Base-by-base conservation (phyloP, 768 basidiomycete species). In the Agrocybe praecox region DNA sequence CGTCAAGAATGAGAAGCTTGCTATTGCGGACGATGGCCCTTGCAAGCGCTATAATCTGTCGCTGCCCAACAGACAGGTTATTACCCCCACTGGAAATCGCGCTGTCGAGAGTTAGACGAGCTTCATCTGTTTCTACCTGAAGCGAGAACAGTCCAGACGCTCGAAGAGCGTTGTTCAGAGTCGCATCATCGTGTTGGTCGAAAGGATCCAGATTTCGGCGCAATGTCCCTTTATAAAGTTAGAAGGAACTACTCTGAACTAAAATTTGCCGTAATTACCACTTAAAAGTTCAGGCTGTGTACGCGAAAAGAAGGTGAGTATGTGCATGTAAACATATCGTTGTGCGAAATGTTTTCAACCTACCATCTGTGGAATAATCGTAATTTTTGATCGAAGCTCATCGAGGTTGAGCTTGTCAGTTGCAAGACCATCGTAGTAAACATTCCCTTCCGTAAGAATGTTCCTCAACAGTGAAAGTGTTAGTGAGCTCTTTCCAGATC, bases 11-110 rank as follows among this genome's bases (percentile, higher is more conserved):
- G 32, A 88, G 76, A 26, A 87, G 72, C 43, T 82, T 78, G 69
- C 80, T 86, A 23, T 78, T 74, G 18, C 83, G 74, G 10, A 87
- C 71, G 53, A 87, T 76, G 1, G 86, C 86, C 24, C 86, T 74
- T 5, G 86, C 86, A 64, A 88, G 74, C 6, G 86, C 85, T 46
- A 88, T 79, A 43, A 88, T 78, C 61, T 92, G 90, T 4, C 89
- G 69, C 64, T 92, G 88, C 11, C 90, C 90, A 42, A 88, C 84
- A 2, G 86, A 88, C 60, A 91, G 82, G 66, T 91, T 92, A 15
- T 77, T 69, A 4, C 89, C 89, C 6, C 87, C 87, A 4, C 26
- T 29, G 18, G 24, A 46, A 46, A 17, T 18, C 9, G 45, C 12
- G 24, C 45, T 21, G 45, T 21, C 19, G 8, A 47, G 12, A 24